Base-by-base conservation (phyloP, 208 protist species). In the Wallacemonas sp. region DNA sequence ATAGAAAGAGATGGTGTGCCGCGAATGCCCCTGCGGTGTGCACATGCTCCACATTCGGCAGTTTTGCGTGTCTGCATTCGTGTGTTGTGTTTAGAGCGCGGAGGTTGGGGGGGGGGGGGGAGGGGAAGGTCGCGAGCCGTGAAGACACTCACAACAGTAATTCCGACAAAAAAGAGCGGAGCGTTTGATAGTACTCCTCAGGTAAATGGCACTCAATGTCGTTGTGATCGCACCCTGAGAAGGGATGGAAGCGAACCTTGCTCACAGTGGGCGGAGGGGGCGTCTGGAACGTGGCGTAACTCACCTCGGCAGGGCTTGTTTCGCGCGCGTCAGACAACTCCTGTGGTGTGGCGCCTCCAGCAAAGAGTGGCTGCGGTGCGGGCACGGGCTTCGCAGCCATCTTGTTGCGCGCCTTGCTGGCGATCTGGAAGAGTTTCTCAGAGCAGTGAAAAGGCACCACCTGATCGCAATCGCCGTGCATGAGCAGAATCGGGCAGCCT, bases 391-490 rank as follows among this genome's bases (percentile, higher is more conserved):
- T 34, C 12, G 4, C 27, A 2, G 1, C 12, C 41, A 26, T 26
- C 9, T 66, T 24, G 33, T 51, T 26, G 26, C 73, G 64, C 3
- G 47, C 42, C 27, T 41, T 60, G 17, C 59, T n/a, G 19, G 70
- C 65, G 4, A 62, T 68, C 26, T 54, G 44, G 19, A 81, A 65
- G 14, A 94, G 58, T 59, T 78, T 60, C 46, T 66, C 19, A 0
- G 79, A 72, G 59, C 87, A 94, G 24, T 62, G 51, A 59, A 77
- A 77, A 1, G 81, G 80, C 26, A 94, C 87, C 3, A 94, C 82
- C 1, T 11, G 36, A 46, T 91, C 87, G 11, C 64, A 28, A 31
- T 56, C 77, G 36, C 87, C 87, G 72, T 94, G 87, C 68, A 94
- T 74, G 34, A 94, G 38, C 1, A 91, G 66, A 14, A 94, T 59